Conservation (phyloP, 768 basidiomycete genomes). For the Podaxis sp. region DNA sequence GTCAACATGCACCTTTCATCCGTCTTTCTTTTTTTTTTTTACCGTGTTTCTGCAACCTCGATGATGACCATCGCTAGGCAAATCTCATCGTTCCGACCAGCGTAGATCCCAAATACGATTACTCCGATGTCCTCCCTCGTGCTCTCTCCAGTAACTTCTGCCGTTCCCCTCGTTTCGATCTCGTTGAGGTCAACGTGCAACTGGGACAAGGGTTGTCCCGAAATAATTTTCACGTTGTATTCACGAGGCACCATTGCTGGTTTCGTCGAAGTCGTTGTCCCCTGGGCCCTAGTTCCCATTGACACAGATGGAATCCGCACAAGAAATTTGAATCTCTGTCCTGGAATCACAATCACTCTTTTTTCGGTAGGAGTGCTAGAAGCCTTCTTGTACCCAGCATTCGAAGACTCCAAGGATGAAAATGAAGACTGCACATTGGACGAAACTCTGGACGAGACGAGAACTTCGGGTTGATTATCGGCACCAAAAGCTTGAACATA, state of each 20-base stretch:
- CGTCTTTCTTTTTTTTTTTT: neutral
- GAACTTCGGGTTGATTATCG: constrained; percentile 24
- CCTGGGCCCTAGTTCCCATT: constrained; percentile 10
- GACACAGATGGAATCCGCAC: constrained; percentile 36
- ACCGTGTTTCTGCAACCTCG: constrained; percentile 43
- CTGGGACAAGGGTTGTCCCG: constrained; percentile 48
- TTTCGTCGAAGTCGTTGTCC: neutral
- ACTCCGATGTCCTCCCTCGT: constrained; percentile 46
- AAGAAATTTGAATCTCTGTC: constrained; percentile 57
- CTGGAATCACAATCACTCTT: constrained; percentile 45
- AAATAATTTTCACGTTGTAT: constrained; percentile 45
- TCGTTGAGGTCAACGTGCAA: constrained; percentile 47
- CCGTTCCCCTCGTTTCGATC: constrained; percentile 37
- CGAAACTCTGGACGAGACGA: constrained; percentile 28
- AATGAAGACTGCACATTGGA: constrained; percentile 50
- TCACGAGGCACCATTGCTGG: constrained; percentile 7
- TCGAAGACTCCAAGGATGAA: constrained; percentile 60
- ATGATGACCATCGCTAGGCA: constrained; percentile 53
- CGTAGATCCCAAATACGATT: constrained; percentile 52
- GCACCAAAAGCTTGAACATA: constrained; percentile 69
- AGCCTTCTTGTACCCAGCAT: constrained; percentile 33
- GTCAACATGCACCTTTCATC: neutral
- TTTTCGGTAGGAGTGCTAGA: constrained; percentile 26
- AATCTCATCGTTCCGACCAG: constrained; percentile 34
- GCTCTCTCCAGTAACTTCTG: constrained; percentile 57